These are phyloP conservation scores for Casuarina glauca DNA, from an alignment of 306 rosid species.

Conservation along the genomic window DNA sequence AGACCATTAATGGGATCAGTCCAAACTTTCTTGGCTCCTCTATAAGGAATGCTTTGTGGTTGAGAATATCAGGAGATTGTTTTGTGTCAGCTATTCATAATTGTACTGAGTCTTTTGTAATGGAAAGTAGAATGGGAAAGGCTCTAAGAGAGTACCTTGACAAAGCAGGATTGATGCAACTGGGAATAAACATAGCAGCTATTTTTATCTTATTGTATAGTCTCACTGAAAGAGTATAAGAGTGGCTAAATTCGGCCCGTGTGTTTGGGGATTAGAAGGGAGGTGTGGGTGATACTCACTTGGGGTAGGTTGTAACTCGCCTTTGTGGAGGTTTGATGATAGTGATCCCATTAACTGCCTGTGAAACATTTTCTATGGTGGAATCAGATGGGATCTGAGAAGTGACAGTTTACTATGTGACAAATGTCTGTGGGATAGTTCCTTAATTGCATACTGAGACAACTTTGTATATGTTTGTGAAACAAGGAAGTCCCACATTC, in stretches of 20 bases:
- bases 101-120: no score
- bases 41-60: no score
- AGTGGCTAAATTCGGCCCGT: neutral
- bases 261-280: neutral
- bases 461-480: neutral
- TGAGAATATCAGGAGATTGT: no score
- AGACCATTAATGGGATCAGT: neutral
- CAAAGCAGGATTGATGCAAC: no score
- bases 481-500: neutral
- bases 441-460: neutral
- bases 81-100: no score
- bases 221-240: neutral
- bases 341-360: neutral
- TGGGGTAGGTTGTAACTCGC: neutral
- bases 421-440: neutral
- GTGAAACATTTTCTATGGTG: neutral
- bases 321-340: neutral
- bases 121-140: no score
- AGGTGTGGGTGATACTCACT: neutral
- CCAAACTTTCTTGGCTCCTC: neutral
- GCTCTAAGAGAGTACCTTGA: no score
- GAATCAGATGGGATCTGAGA: no score
- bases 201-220: neutral
- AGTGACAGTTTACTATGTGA: no score
- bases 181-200: no score